These are phyloP conservation scores for Myrica gale DNA, from an alignment of 306 rosid species.

Conservation along the genomic window DNA sequence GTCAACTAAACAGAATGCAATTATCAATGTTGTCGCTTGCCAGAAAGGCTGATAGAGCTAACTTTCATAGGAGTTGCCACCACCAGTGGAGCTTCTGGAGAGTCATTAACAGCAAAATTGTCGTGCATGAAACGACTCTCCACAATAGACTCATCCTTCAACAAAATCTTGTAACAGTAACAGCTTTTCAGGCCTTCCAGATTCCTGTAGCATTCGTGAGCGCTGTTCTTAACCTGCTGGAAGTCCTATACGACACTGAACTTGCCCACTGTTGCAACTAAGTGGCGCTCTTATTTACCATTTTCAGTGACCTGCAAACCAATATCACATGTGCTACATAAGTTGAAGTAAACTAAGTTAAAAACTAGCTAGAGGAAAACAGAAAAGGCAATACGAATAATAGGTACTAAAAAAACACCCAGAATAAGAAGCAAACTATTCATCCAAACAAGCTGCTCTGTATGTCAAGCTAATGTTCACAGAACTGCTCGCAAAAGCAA, in stretches of 20 bases:
- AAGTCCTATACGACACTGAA: slow-evolving; percentile 98
- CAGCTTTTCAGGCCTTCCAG: slow-evolving; percentile 97
- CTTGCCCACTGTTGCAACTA: slow-evolving; percentile 89
- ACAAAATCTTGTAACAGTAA: slow-evolving; percentile 79
- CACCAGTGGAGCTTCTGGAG: slow-evolving; percentile 92
- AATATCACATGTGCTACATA: neutral
- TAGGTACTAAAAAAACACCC: neutral
- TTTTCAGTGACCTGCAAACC: slow-evolving; percentile 79
- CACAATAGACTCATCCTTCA: slow-evolving; percentile 86
- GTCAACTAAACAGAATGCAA: slow-evolving; percentile 1
- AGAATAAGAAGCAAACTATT: neutral
- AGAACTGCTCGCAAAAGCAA: neutral
- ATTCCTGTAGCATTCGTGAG: slow-evolving; percentile 75
- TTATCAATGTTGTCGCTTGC: slow-evolving; percentile 45
- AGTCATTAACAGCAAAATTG: slow-evolving; percentile 65
- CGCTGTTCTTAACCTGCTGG: slow-evolving; percentile 85
- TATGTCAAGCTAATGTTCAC: neutral
- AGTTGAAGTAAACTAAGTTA: neutral
- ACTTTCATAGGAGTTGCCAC: slow-evolving; percentile 95
- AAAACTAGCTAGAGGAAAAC: neutral
- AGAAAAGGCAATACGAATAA: neutral
- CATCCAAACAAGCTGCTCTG: neutral
- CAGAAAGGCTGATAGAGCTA: slow-evolving; percentile 85
- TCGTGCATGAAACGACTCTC: slow-evolving; percentile 95
- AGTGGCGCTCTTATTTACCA: slow-evolving; percentile 93